Conservation (phyloP, 2,329 filamentous ascomycete species). For the Diaporthe sp. region DNA sequence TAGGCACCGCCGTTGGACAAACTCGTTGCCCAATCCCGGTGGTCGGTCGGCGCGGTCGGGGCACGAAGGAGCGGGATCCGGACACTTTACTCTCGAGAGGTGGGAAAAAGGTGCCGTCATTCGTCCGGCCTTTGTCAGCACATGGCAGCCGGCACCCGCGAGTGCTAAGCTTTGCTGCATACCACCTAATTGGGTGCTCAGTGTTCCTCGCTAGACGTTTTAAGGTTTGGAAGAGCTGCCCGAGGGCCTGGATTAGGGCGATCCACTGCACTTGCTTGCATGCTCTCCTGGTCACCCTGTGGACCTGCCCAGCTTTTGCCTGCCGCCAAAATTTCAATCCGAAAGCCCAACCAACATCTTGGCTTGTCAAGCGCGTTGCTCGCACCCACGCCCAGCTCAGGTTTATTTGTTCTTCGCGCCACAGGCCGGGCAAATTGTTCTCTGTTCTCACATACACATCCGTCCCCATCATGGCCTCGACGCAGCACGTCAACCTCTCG, state of each 20-base stretch:
- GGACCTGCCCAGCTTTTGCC: slow-evolving; percentile 11
- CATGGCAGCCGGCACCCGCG: not conserved
- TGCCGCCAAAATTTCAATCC: slow-evolving; percentile 36
- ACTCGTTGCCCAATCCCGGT: not conserved
- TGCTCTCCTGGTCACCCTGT: not conserved
- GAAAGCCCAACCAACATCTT: slow-evolving; percentile 12
- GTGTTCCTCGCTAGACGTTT: not conserved
- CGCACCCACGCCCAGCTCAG: not conserved
- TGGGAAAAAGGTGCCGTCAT: not conserved
- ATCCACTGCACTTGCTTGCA: slow-evolving; percentile 7
- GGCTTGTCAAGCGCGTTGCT: not conserved
- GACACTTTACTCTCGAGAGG: not conserved
- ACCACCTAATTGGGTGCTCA: slow-evolving; percentile 2
- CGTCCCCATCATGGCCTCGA: slow-evolving; percentile 67
- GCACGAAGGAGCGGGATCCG: not conserved
- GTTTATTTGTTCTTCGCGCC: not conserved
- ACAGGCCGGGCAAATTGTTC: not conserved
- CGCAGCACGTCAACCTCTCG: slow-evolving; percentile 82
- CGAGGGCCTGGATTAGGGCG: not conserved
- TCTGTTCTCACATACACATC: not conserved
- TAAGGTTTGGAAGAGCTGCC: slow-evolving; percentile 10
- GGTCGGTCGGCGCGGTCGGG: not conserved
- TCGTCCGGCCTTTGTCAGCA: slow-evolving; percentile 24
- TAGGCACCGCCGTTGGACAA: not conserved
- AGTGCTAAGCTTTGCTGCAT: slow-evolving; percentile 3